A percentile compares a stretch with the other conserved stretches of the same genome.
These are phyloP conservation scores for Mortierella sp. DNA, from an alignment of 371 early-diverging fungal species.

Conservation along the genomic window DNA sequence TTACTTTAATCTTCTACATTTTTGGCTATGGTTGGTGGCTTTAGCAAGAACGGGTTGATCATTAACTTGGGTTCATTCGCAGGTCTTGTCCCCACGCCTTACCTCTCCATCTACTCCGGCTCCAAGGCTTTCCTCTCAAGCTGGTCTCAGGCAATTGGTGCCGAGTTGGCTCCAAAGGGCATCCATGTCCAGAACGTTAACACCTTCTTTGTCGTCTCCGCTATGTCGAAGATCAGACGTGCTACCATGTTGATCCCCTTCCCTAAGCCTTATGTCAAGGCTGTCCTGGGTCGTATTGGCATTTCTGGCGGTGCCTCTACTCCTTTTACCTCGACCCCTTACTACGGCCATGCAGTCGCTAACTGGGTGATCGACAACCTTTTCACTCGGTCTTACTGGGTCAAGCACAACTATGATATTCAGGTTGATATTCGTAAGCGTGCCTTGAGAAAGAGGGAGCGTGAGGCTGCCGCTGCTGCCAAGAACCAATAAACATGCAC, in stretches of 20 bases:
- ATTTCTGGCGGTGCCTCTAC: conserved; percentile 75
- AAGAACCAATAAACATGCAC: conserved; percentile 33
- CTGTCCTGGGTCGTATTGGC: conserved; percentile 82
- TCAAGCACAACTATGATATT: conserved; percentile 70
- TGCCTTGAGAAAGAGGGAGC: conserved; percentile 75
- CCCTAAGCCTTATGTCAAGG: conserved; percentile 82
- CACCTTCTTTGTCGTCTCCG: conserved; percentile 92
- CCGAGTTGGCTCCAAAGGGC: conserved; percentile 79
- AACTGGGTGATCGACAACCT: conserved; percentile 80
- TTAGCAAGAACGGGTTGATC: conserved; percentile 84
- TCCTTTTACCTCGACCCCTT: conserved; percentile 82
- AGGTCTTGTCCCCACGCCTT: conserved; percentile 89
- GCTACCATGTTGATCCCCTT: conserved; percentile 83
- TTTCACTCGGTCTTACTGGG: conserved; percentile 68
- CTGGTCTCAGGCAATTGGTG: conserved; percentile 91
- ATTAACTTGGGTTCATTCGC: conserved; percentile 96
- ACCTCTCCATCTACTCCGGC: conserved; percentile 92
- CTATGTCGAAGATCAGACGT: conserved; percentile 93
- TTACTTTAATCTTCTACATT: background rate
- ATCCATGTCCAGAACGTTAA: conserved; percentile 92
- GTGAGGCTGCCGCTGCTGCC: conserved; percentile 65
- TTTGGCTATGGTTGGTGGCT: conserved; percentile 1
- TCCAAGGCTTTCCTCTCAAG: conserved; percentile 93
- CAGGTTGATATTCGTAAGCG: conserved; percentile 79
- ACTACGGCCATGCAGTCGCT: conserved; percentile 81